Percentiles rank a stretch among this genome's conserved stretches.
phyloP scores from a whole-genome alignment of 805 yeast genomes.

The Yarrowia hollandica region DNA sequence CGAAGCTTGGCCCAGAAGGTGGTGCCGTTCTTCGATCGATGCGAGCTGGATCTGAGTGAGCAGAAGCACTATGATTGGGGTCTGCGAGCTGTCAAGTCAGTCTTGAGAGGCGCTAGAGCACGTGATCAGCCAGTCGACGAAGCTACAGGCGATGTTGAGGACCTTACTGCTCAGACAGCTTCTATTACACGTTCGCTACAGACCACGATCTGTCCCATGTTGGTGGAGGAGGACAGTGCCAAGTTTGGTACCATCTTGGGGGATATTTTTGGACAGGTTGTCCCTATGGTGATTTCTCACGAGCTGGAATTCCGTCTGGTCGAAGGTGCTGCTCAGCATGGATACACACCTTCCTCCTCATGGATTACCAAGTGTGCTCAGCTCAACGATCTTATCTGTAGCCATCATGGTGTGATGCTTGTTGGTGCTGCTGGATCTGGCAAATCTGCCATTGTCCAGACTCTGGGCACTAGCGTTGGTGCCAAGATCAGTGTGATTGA shows the following conservation, averaged over 20 bases:
- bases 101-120: constrained; percentile 52
- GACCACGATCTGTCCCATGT: constrained; percentile 69
- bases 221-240: constrained; percentile 54
- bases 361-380: constrained; percentile 64
- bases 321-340: constrained; percentile 38
- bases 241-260: background rate
- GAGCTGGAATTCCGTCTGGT: constrained; percentile 39
- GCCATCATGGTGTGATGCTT: constrained; percentile 77
- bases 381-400: constrained; percentile 56
- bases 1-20: constrained; percentile 48
- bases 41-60: constrained; percentile 47
- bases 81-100: constrained; percentile 71
- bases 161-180: constrained; percentile 17
- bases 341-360: constrained; percentile 41
- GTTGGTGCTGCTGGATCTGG: constrained; percentile 79
- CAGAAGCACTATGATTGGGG: constrained; percentile 92
- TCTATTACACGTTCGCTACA: constrained; percentile 54
- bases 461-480: constrained; percentile 32
- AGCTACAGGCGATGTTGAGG: background rate
- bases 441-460: constrained; percentile 57
- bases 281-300: constrained; percentile 36
- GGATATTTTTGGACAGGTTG: constrained; percentile 32
- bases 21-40: constrained; percentile 54
- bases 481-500: constrained; percentile 53
- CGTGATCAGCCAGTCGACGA: background rate